Evolutionary conservation across 2,329 filamentous ascomycete species (phyloP).

Genomic region (Cercospora zeina): DNA sequence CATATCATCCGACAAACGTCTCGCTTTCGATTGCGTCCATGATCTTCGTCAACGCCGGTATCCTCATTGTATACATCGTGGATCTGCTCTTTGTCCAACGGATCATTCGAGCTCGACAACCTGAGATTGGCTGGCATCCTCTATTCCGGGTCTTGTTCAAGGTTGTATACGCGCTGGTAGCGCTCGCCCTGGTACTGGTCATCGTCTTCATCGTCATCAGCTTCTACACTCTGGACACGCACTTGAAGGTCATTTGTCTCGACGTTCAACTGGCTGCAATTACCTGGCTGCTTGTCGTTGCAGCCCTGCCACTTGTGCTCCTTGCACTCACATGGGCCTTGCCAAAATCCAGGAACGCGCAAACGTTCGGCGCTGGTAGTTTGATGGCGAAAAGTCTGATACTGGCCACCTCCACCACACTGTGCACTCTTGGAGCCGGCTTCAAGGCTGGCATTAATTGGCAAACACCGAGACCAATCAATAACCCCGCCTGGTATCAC

Average conservation of each 20-base stretch:
- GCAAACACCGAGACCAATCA: constrained; percentile 28
- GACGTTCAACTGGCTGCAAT: constrained; percentile 30
- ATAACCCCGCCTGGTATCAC: constrained; percentile 38
- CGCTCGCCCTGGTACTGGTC: constrained; percentile 30
- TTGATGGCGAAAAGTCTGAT: constrained; percentile 28
- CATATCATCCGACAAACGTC: constrained; percentile 35
- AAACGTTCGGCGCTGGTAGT: constrained; percentile 28
- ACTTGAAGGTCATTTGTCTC: constrained; percentile 21
- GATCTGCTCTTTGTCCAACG: constrained; percentile 37
- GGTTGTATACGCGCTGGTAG: constrained; percentile 20
- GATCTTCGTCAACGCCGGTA: constrained; percentile 39
- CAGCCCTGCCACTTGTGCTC: constrained; percentile 30
- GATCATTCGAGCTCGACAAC: constrained; percentile 35
- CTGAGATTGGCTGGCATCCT: constrained; percentile 36
- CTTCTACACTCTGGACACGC: constrained; percentile 35
- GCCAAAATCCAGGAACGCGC: constrained; percentile 18
- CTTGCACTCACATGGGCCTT: constrained; percentile 26
- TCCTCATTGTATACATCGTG: constrained; percentile 39
- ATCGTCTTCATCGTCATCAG: constrained; percentile 36
- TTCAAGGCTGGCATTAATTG: constrained; percentile 37
- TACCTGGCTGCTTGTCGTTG: constrained; percentile 33
- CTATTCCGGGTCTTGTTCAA: constrained; percentile 20
- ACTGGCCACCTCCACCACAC: constrained; percentile 24
- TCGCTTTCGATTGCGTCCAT: constrained; percentile 36
- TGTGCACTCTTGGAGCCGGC: constrained; percentile 31